Evolutionary conservation across 139 green algal species (phyloP).

Genomic region (Yamagishiella unicocca): DNA sequence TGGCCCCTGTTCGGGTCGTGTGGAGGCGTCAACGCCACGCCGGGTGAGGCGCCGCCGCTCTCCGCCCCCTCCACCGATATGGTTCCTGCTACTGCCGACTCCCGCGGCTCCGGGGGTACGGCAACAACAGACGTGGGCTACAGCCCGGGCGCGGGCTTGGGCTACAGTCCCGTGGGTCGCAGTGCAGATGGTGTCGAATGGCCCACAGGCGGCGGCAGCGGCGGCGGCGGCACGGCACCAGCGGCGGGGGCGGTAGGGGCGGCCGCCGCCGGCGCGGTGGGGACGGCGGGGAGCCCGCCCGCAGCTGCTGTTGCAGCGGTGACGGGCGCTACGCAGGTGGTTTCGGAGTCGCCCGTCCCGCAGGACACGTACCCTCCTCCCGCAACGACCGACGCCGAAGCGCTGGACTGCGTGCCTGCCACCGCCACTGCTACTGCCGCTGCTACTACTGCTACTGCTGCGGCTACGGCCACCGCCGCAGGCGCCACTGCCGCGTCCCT

Average conservation of each 20-base stretch:
- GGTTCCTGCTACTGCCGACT: background rate
- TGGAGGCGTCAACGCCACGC: no score
- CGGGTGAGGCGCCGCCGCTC: background rate
- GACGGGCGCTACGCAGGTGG: no score
- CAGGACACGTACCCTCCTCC: no score
- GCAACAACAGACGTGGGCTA: background rate
- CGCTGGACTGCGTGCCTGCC: background rate
- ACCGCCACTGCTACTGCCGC: background rate
- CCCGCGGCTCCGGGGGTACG: background rate
- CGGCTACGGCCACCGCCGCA: background rate
- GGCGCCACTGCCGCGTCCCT: background rate
- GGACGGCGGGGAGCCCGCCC: no score
- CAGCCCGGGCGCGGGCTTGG: background rate
- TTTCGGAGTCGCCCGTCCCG: no score
- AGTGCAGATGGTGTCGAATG: background rate
- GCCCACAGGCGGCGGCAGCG: background rate
- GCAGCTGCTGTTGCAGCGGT: no score
- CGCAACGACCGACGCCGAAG: no score
- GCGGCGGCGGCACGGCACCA: background rate
- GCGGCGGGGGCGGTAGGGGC: background rate
- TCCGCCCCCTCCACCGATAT: constrained; percentile 1
- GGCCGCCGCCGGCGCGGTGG: no score
- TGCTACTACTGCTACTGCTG: background rate
- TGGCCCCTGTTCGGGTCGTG: no score
- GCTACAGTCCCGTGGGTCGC: background rate